These are phyloP conservation scores for Beauveria asiatica DNA, from an alignment of 2,329 filamentous ascomycete species.

Conservation along the genomic window DNA sequence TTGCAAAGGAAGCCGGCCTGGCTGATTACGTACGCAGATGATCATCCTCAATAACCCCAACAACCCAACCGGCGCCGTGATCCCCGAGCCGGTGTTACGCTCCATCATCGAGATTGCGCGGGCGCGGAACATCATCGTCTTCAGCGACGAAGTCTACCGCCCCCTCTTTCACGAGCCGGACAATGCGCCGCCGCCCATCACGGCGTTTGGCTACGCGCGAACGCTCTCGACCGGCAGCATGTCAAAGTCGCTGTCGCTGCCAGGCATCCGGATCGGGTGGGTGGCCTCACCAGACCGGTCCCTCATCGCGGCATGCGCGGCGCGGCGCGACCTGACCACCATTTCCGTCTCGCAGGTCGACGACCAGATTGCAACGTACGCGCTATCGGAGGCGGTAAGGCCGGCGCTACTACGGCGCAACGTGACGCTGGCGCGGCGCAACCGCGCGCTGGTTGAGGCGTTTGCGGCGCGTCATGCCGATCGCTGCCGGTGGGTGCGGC, in stretches of 20 bases:
- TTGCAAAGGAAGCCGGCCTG: background rate
- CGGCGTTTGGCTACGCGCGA: constrained; percentile 64
- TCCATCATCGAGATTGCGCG: constrained; percentile 56
- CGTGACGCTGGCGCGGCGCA: constrained; percentile 54
- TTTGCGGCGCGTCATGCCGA: constrained; percentile 59
- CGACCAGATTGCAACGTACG: constrained; percentile 68
- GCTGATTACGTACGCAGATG: constrained; percentile 23
- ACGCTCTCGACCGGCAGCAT: constrained; percentile 69
- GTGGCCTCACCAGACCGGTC: constrained; percentile 56
- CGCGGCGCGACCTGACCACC: constrained; percentile 71
- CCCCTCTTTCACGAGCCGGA: constrained; percentile 63
- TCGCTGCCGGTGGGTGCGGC: constrained; percentile 62
- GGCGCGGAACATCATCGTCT: constrained; percentile 54
- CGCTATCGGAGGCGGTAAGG: constrained; percentile 45
- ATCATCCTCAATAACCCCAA: constrained; percentile 64
- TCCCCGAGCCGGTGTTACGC: constrained; percentile 52
- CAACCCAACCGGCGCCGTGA: constrained; percentile 70
- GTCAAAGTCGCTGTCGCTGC: constrained; percentile 78
- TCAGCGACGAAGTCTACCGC: constrained; percentile 76
- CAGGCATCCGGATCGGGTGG: constrained; percentile 79
- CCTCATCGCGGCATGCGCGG: constrained; percentile 55
- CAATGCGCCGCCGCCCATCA: constrained; percentile 54
- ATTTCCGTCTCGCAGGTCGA: constrained; percentile 62
- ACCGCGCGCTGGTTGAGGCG: constrained; percentile 55
- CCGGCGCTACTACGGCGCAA: constrained; percentile 29